Conservation (phyloP, 169 alveolate genomes). For the Plasmodium knowlesi region DNA sequence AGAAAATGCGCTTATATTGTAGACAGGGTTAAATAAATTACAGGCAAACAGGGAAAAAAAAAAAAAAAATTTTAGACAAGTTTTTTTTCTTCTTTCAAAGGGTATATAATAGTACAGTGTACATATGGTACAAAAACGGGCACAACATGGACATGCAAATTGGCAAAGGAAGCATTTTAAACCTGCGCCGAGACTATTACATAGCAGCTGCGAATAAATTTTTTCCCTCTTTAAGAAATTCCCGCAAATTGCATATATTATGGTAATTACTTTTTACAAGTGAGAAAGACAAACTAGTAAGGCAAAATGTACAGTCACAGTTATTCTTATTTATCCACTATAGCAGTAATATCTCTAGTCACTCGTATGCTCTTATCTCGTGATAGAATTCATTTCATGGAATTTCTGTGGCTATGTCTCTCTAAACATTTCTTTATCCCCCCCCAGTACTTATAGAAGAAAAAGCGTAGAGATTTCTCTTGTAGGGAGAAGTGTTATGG, state of each 20-base stretch:
- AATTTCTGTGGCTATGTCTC: not conserved
- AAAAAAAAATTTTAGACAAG: conserved; percentile 30
- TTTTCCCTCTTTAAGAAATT: not conserved
- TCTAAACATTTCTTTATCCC: not conserved
- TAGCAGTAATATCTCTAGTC: not conserved
- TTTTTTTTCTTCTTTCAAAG: not conserved
- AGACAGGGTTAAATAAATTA: not conserved
- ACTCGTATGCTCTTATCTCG: not conserved
- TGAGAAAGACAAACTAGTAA: not conserved
- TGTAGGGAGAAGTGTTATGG: not conserved
- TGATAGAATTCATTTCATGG: not conserved
- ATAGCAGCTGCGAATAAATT: not conserved
- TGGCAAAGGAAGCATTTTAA: not conserved
- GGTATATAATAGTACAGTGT: not conserved
- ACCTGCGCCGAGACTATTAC: not conserved
- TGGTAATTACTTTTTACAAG: not conserved
- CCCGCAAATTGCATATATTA: not conserved
- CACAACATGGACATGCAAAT: not conserved
- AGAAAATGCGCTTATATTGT: not conserved
- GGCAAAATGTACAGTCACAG: not conserved
- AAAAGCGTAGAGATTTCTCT: not conserved
- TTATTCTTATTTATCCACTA: not conserved
- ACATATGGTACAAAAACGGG: not conserved
- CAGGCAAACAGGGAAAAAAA: conserved; percentile 13
- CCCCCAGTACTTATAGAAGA: not conserved